phyloP scores from a whole-genome alignment of 2,329 filamentous ascomycete genomes.

The Trichoderma breve region DNA sequence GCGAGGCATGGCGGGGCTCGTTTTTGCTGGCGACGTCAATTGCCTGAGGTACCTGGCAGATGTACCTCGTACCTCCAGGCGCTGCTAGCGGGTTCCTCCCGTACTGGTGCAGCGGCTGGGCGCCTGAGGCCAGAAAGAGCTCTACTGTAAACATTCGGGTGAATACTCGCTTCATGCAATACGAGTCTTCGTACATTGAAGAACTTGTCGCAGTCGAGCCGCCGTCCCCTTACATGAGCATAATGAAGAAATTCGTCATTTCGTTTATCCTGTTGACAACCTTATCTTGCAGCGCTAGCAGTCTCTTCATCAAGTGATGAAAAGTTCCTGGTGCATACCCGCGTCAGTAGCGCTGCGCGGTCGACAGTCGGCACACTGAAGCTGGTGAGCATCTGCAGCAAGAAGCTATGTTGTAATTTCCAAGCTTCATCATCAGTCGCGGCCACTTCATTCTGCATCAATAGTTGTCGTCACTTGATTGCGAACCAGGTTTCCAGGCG shows the following conservation, averaged over 20 bases:
- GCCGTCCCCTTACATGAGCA: background rate
- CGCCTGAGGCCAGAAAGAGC: constrained; percentile 4
- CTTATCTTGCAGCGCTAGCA: background rate
- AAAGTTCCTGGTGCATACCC: background rate
- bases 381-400: background rate
- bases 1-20: constrained; percentile 18
- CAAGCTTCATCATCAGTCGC: background rate
- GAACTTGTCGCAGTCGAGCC: background rate
- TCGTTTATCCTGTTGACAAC: background rate
- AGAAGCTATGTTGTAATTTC: background rate
- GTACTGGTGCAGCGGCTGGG: background rate
- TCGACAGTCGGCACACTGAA: background rate
- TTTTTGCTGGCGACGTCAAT: constrained; percentile 9
- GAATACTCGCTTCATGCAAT: background rate
- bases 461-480: background rate
- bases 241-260: background rate
- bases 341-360: background rate
- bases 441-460: background rate
- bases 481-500: background rate
- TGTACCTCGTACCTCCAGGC: background rate
- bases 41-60: background rate
- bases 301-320: background rate
- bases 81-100: background rate
- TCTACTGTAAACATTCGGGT: background rate
- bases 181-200: background rate